phyloP scores from a whole-genome alignment of 768 basidiomycete genomes.

The Coprinellus micaceus region DNA sequence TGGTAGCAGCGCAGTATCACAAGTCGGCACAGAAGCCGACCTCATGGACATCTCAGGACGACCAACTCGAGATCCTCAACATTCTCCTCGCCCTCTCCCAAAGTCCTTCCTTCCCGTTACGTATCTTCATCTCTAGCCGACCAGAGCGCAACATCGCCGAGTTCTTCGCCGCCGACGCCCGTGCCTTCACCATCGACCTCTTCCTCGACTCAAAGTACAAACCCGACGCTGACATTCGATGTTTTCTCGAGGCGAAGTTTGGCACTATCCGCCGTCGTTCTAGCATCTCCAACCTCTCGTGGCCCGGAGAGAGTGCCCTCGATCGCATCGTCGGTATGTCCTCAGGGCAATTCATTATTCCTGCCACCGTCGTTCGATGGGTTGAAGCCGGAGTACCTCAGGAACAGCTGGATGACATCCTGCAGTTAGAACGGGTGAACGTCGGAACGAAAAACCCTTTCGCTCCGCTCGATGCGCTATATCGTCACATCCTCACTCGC shows the following conservation, averaged over 20 bases:
- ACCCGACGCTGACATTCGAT: background rate
- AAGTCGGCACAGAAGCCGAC: no score
- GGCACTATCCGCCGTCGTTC: background rate
- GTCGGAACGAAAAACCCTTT: background rate
- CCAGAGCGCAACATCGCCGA: background rate
- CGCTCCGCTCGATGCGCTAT: background rate
- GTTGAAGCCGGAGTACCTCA: constrained; percentile 10
- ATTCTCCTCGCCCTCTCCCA: background rate
- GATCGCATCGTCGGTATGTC: background rate
- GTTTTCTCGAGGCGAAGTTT: background rate
- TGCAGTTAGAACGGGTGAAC: background rate
- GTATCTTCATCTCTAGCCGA: background rate
- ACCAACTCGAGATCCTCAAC: background rate
- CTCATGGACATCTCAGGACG: background rate
- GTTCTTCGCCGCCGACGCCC: background rate
- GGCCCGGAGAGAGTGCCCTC: background rate
- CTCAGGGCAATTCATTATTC: constrained; percentile 18
- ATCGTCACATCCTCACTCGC: background rate
- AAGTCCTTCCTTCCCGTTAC: background rate
- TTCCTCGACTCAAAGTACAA: constrained; percentile 1
- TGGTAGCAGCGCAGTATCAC: background rate
- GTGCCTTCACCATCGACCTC: background rate
- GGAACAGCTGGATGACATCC: constrained; percentile 8
- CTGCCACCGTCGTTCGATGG: constrained; percentile 10
- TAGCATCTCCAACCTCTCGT: constrained; percentile 1